Base-by-base conservation (phyloP, 768 basidiomycete genomes). In the Leccinellum luteum region DNA sequence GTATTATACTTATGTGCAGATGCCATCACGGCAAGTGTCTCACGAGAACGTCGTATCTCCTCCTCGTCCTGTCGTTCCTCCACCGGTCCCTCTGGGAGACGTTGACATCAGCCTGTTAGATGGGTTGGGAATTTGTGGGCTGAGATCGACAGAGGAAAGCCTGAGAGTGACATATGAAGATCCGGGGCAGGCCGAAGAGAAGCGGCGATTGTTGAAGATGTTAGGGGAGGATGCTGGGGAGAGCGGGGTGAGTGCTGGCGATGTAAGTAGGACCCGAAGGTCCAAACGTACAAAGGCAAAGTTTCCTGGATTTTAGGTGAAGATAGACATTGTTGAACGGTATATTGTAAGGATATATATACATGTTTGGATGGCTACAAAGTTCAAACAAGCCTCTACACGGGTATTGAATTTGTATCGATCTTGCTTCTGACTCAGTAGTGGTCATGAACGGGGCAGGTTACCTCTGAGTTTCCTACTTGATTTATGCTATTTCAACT, bases 81-180 rank as follows among this genome's bases (percentile, higher is more conserved):
- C 62, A 4, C 25, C 58, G 3, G 14, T 52, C 35, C 19, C 56
- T 14, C 49, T 41, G n/a, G 31, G 23, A 1, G 74, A 74, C 23
- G 64, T 74, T 4, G 72, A 74, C 60, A 60, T 65, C 68, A 70
- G 66, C 59, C 21, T 66, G 43, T 57, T 66, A 13, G 68, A 74
- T 21, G 69, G 63, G 25, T 12, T 63, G 10, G 66, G 54, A 12
- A 51, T 47, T 32, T 59, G 45, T 6, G 48, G 31, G 7, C 64
- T 66, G 54, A 60, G 57, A 14, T 64, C 64, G 52, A 66, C 64
- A 15, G 78, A 80, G n/a, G 76, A 79, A 60, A 79, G 79, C 62
- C 73, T 83, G 68, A 76, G 80, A 6, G 85, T 90, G 9, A 77
- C 75, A 56, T 90, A 89, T 60, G 86, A 87, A 66, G 87, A 90